Base-by-base conservation (phyloP, 495 filamentous ascomycete genomes). In the Podospora pseudopauciseta region DNA sequence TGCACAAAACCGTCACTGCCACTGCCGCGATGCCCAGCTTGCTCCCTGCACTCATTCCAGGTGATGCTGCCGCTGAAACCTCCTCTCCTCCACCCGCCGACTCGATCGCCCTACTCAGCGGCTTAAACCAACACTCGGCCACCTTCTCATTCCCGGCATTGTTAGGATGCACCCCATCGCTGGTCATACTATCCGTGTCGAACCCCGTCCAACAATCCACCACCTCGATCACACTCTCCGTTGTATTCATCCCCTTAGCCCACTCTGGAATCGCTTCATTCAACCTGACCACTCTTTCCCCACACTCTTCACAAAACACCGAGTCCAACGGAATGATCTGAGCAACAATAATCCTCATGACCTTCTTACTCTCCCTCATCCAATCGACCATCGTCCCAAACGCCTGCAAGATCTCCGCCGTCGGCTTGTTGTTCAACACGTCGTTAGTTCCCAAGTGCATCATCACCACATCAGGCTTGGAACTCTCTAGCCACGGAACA, bases 391-490 rank as follows among this genome's bases (percentile, higher is more conserved):
- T 58, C 54, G 16, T 18, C 54, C 13, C 2, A 65, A 75, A 82
- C 2, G 82, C 78, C 19, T 67, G 65, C 20, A 81, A 64, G 55
- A 85, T 82, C 57, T 74, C 75, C 19, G 19, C 49, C 4, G 75
- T 66, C 4, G 73, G 54, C 57, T 76, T 71, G 61, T 73, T 78
- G 57, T 72, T 76, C 75, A 79, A 83, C 19, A 84, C 76, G 71
- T 84, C 81, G 71, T 83, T 82, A 30, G 82, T 84, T 3, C 82
- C 82, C 15, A 85, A 69, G 73, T 84, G 81, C 79, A 81, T 80
- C 73, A 80, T 72, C 16, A 84, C 77, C 16, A 84, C 68, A 65
- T 84, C 79, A 0, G 82, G 79, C 5, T 75, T 71, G 3, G 79
- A 78, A 28, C 63, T 68, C 1, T 73, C 64, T 23, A 85, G 74